These are phyloP conservation scores for Aeminium ludgeri DNA, from an alignment of 495 filamentous ascomycete species.

Conservation along the genomic window DNA sequence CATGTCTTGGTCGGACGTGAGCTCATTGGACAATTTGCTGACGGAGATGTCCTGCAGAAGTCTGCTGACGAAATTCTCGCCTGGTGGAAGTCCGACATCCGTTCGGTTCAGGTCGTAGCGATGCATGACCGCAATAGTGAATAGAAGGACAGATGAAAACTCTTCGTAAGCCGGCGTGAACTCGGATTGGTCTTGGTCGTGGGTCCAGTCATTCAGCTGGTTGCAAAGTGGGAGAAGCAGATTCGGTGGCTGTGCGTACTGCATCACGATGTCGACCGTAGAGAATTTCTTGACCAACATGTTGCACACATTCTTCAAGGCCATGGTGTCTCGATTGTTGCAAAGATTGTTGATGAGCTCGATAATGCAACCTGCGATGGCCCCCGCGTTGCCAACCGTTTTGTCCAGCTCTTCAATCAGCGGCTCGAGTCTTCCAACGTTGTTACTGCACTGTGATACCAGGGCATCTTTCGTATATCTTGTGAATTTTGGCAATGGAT, in stretches of 20 bases:
- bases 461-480: conserved; percentile 63
- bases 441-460: conserved; percentile 52
- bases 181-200: conserved; percentile 85
- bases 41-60: conserved; percentile 50
- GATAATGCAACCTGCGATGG: conserved; percentile 64
- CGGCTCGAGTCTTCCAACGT: conserved; percentile 54
- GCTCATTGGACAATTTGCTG: conserved; percentile 43
- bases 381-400: conserved; percentile 90
- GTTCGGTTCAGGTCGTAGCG: conserved; percentile 57
- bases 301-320: conserved; percentile 68
- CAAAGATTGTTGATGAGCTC: conserved; percentile 73
- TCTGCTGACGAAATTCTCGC: conserved; percentile 61
- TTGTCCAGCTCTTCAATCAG: conserved; percentile 67
- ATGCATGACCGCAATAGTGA: conserved; percentile 66
- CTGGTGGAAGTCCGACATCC: conserved; percentile 45
- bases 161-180: conserved; percentile 96
- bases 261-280: conserved; percentile 65
- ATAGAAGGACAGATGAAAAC: conserved; percentile 72
- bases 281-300: conserved; percentile 61
- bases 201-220: conserved; percentile 74
- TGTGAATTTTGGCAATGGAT: conserved; percentile 59
- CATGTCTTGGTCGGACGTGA: conserved; percentile 55
- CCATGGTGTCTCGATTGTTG: conserved; percentile 75
- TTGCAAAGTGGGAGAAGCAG: conserved; percentile 72
- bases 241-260: conserved; percentile 61